A percentile compares a stretch with the other conserved stretches of the same genome.
Evolutionary conservation across 2,329 filamentous ascomycete genomes (phyloP).

Genomic region (Trichoderma atroviride): DNA sequence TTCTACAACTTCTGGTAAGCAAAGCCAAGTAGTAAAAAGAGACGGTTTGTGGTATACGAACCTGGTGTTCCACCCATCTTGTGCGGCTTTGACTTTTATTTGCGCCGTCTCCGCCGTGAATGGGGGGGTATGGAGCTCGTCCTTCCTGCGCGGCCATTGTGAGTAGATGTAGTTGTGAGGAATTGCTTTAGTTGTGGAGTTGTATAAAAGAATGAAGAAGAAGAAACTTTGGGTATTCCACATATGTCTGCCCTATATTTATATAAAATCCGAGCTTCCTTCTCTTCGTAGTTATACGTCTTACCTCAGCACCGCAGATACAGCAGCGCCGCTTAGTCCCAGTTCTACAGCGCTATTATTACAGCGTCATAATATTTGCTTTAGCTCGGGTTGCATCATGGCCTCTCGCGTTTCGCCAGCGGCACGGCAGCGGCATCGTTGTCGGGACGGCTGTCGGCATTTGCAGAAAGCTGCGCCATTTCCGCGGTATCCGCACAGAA

Average conservation of each 20-base stretch:
- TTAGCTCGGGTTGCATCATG: constrained; percentile 15
- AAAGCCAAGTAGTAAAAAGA: background rate
- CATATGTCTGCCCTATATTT: background rate
- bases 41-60: constrained; percentile 40
- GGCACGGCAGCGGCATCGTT: constrained; percentile 4
- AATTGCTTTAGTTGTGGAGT: background rate
- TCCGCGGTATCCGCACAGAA: constrained; percentile 20
- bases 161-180: background rate
- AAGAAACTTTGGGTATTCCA: background rate
- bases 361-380: background rate
- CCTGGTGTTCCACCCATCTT: constrained; percentile 81
- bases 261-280: background rate
- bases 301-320: background rate
- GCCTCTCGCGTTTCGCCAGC: background rate
- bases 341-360: background rate
- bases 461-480: constrained; percentile 7
- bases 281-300: background rate
- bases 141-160: constrained; percentile 28
- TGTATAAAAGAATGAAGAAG: background rate
- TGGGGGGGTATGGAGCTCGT: constrained; percentile 61
- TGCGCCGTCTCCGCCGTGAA: constrained; percentile 73
- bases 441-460: constrained; percentile 15
- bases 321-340: background rate
- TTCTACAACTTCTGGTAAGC: constrained; percentile 45
- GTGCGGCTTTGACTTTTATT: constrained; percentile 80